These are phyloP conservation scores for Eucalyptus pauciflora DNA, from an alignment of 345 rosid genomes.

Conservation along the genomic window DNA sequence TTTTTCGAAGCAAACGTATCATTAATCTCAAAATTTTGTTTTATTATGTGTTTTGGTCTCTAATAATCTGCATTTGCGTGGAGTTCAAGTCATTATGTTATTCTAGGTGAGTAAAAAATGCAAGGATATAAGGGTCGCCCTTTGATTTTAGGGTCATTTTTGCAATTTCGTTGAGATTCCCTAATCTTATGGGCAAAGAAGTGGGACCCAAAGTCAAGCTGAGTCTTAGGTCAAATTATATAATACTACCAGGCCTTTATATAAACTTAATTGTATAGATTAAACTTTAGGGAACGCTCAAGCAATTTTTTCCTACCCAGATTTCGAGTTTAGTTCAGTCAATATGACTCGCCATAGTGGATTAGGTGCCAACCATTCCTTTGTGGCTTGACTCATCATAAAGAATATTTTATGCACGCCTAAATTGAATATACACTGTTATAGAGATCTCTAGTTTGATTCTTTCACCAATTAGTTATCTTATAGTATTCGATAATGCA, in stretches of 20 bases:
- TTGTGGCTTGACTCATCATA: background rate
- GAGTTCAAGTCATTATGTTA: background rate
- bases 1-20: background rate
- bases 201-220: background rate
- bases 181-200: background rate
- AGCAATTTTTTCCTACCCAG: background rate
- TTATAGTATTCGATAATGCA: background rate
- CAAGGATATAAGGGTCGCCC: background rate
- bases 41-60: background rate
- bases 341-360: background rate
- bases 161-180: background rate
- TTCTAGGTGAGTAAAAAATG: background rate
- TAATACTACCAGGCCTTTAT: background rate
- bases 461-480: background rate
- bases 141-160: background rate
- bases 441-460: background rate
- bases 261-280: background rate
- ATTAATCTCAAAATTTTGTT: background rate
- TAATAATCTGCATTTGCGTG: background rate
- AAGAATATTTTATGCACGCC: background rate
- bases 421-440: background rate
- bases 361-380: background rate
- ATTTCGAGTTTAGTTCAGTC: background rate
- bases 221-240: background rate
- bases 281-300: background rate